Evolutionary conservation across 306 rosid species (phyloP).

Genomic region (Prunus armeniaca): DNA sequence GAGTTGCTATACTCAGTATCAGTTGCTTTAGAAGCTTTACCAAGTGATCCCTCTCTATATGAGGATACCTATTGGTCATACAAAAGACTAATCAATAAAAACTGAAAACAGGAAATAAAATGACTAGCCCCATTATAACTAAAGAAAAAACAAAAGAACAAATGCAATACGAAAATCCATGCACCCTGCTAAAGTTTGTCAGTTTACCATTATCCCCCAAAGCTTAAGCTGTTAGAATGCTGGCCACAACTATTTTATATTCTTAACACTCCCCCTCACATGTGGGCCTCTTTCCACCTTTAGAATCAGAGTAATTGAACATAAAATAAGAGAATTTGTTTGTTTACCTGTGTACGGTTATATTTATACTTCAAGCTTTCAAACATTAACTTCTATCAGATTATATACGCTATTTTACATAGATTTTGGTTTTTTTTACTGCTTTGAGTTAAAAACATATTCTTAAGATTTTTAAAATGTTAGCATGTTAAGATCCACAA

Average conservation of each 20-base stretch:
- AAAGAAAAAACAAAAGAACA: neutral
- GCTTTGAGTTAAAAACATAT: no score
- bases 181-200: neutral
- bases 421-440: no score
- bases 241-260: neutral
- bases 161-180: neutral
- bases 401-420: no score
- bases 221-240: neutral
- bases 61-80: slow-evolving; percentile 66
- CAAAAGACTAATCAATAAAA: slow-evolving; percentile 16
- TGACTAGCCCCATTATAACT: neutral
- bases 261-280: neutral
- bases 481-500: no score
- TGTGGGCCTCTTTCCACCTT: no score
- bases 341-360: no score
- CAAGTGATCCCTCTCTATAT: slow-evolving; percentile 74
- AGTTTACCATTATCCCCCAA: neutral
- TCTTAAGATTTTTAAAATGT: no score
- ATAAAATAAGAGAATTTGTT: no score
- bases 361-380: no score
- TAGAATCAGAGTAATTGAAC: no score
- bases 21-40: slow-evolving; percentile 82
- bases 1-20: slow-evolving; percentile 46
- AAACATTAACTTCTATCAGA: no score
- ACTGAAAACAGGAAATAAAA: neutral